Evolutionary conservation across 1,284 basidiomycete genomes (phyloP).

Genomic region (Sutorius eximius): DNA sequence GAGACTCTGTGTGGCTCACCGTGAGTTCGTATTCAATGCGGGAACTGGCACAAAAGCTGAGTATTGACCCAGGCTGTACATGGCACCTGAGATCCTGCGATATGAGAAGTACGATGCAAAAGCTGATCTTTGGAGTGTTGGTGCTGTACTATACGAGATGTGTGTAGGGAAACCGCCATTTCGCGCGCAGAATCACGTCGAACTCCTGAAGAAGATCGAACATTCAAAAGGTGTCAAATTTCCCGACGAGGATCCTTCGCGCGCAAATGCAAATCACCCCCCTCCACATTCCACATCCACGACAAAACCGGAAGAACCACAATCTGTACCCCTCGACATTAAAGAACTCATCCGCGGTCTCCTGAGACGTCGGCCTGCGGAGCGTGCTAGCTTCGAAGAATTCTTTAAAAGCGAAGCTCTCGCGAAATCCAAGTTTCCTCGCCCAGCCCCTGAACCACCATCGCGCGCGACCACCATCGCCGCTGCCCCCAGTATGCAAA

Average conservation of each 20-base stretch:
- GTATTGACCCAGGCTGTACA: conserved; percentile 71
- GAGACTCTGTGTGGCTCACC: conserved; percentile 98
- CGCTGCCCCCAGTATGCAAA: conserved; percentile 20
- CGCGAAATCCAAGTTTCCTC: conserved; percentile 76
- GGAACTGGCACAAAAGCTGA: conserved; percentile 8
- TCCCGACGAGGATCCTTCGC: conserved; percentile 78
- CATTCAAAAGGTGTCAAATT: conserved; percentile 84
- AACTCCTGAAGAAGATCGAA: conserved; percentile 93
- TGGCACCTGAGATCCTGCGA: conserved; percentile 97
- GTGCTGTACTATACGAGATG: conserved; percentile 97
- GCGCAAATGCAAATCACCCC: conserved; percentile 22
- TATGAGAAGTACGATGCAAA: conserved; percentile 99
- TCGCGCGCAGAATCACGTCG: conserved; percentile 94
- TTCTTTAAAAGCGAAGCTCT: conserved; percentile 87
- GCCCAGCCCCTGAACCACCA: conserved; percentile 35
- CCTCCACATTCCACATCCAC: conserved; percentile 19
- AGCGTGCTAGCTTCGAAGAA: conserved; percentile 88
- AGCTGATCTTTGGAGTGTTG: conserved; percentile 97
- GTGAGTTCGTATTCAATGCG: conserved; percentile 46
- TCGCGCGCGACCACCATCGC: conserved; percentile 11
- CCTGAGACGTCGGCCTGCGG: conserved; percentile 81
- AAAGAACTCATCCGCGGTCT: conserved; percentile 85
- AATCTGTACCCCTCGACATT: conserved; percentile 77
- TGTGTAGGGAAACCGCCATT: conserved; percentile 91
- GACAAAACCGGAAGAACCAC: conserved; percentile 39